Evolutionary conservation across 768 basidiomycete species (phyloP), one percentile per base, ranked within the genome.

Genomic region (Pleurotus giganteus): DNA sequence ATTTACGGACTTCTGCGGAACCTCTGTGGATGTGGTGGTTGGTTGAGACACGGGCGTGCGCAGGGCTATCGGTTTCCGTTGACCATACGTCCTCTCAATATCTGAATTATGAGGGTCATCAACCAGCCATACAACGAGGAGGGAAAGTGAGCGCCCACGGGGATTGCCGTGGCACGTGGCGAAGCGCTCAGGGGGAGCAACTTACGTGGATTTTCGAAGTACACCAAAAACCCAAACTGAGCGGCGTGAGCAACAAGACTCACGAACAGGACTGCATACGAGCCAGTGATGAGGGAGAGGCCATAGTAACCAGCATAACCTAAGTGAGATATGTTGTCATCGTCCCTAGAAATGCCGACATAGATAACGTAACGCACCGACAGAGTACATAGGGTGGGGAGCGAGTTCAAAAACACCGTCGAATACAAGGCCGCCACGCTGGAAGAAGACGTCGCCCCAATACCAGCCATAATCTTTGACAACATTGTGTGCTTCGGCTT

Each of bases 301-400:
- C 97, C 97, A 65, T 98, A 99, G 66, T 97, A 96, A 6, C 95
- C 94, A n/a, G 93, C 91, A 61, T 94, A 94, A n/a, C 90, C 90
- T 91, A 53, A 8, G 37, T 3, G 2, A n/a, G n/a, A n/a, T n/a
- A n/a, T n/a, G 31, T 50, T 37, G 11, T 17, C n/a, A 37, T 17
- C 1, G 28, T 47, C 36, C 55, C 29, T 34, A 7, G 27, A 54
- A n/a, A 39, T 37, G 11, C 8, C 31, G 31, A 37, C 39, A 19
- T 41, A 7, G 7, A 24, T 9, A 27, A 15, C 72, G 27, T 21
- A 4, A 63, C 79, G 59, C 56, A 78, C 80, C 75, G 55, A 94
- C 91, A 24, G 92, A 95, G 69, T 98, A 98, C 96, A 98, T 98
- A 0, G 96, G 90, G 65, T 93, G 91, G 1, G 91, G 90, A 3